Conservation (phyloP, 2,329 filamentous ascomycete genomes). For the Verticillium dahliae region DNA sequence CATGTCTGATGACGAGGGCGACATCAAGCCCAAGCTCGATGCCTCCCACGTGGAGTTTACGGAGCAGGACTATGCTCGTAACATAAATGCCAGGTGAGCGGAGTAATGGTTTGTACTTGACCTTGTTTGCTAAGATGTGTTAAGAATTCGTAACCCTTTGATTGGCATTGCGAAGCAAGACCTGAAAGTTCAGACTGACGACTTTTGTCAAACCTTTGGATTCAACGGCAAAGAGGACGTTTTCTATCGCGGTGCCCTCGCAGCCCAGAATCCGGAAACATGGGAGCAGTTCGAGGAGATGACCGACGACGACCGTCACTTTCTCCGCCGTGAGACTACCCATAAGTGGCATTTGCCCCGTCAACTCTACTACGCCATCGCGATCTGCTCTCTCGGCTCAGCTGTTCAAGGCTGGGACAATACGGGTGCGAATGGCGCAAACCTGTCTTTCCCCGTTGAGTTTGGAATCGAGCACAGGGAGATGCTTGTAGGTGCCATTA, state of each 20-base stretch:
- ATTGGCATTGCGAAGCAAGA: slow-evolving; percentile 42
- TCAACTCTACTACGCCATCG: slow-evolving; percentile 41
- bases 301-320: slow-evolving; percentile 31
- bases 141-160: slow-evolving; percentile 37
- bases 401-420: slow-evolving; percentile 47
- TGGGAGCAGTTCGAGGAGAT: slow-evolving; percentile 41
- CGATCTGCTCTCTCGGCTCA: slow-evolving; percentile 45
- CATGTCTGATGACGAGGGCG: slow-evolving; percentile 15
- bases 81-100: slow-evolving; percentile 22
- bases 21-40: slow-evolving; percentile 10
- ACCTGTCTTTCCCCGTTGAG: slow-evolving; percentile 35
- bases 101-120: not conserved
- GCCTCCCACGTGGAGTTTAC: slow-evolving; percentile 12
- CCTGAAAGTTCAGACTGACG: slow-evolving; percentile 46
- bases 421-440: slow-evolving; percentile 41
- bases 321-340: slow-evolving; percentile 33
- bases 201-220: slow-evolving; percentile 42
- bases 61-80: slow-evolving; percentile 19
- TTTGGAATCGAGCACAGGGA: slow-evolving; percentile 38
- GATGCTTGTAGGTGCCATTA: slow-evolving; percentile 51
- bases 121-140: slow-evolving; percentile 12
- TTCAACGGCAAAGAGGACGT: slow-evolving; percentile 36
- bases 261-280: slow-evolving; percentile 43
- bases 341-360: slow-evolving; percentile 44
- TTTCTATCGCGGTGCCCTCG: slow-evolving; percentile 42